phyloP scores from a whole-genome alignment of 192 early-diverging fungal species.

The Diversispora epigaea region DNA sequence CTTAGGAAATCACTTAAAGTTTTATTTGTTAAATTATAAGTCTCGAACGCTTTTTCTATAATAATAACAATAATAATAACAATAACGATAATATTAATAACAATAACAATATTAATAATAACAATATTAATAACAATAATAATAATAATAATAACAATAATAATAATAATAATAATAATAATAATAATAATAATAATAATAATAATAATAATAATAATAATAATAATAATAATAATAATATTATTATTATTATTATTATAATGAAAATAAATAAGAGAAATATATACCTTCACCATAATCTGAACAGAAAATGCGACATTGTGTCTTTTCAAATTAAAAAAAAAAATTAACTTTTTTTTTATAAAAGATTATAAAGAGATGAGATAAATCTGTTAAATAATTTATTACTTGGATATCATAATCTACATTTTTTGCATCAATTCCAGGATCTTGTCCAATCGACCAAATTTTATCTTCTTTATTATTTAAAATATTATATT shows the following conservation, averaged over 20 bases:
- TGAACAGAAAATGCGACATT: slow-evolving; percentile 1
- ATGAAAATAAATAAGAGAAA: too few species aligned
- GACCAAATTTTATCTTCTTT: background rate
- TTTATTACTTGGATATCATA: slow-evolving; percentile 6
- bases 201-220: too few species aligned
- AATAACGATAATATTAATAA: too few species aligned
- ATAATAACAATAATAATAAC: too few species aligned
- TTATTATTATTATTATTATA: too few species aligned
- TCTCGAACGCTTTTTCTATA: too few species aligned
- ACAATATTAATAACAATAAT: too few species aligned
- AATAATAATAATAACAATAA: too few species aligned
- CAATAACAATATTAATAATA: too few species aligned
- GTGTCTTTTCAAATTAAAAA: background rate
- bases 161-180: too few species aligned
- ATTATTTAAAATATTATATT: background rate
- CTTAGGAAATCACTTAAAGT: background rate
- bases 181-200: too few species aligned
- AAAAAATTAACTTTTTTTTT: background rate
- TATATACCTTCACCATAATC: background rate
- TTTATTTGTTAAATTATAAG: background rate
- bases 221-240: too few species aligned
- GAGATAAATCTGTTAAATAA: background rate
- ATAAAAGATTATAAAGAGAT: background rate
- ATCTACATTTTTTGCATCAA: slow-evolving; percentile 3
- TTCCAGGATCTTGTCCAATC: background rate